Evolutionary conservation across 768 basidiomycete genomes (phyloP).

Genomic region (Russula emetica): DNA sequence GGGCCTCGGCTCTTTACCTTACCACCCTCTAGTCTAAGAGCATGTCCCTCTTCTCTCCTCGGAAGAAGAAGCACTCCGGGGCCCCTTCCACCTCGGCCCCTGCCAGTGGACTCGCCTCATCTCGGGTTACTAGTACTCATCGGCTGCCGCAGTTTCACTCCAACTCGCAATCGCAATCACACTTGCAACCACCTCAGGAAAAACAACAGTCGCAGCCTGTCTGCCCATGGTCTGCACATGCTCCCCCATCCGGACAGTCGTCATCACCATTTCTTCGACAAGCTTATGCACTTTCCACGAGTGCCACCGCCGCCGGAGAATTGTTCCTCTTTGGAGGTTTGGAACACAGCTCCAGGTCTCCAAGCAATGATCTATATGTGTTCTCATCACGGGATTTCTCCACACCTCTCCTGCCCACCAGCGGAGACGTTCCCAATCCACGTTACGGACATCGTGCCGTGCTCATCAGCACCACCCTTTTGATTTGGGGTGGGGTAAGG

Average conservation of each 20-base stretch:
- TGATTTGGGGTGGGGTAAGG: conserved; percentile 92
- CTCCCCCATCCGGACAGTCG: conserved; percentile 30
- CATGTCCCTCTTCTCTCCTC: too few relatives aligned
- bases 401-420: conserved; percentile 78
- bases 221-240: too few relatives aligned
- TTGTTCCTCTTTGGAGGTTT: conserved; percentile 96
- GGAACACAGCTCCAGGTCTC: conserved; percentile 63
- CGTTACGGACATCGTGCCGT: conserved; percentile 92
- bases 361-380: conserved; percentile 88
- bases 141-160: too few relatives aligned
- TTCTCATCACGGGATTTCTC: conserved; percentile 75
- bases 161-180: too few relatives aligned
- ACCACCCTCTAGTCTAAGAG: too few relatives aligned
- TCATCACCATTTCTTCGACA: conserved; percentile 93
- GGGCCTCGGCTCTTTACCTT: too few relatives aligned
- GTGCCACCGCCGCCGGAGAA: conserved; percentile 72
- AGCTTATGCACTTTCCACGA: conserved; percentile 83
- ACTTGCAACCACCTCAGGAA: too few relatives aligned
- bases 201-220: too few relatives aligned
- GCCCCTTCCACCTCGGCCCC: conserved; percentile 33
- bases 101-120: too few relatives aligned
- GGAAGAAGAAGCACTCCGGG: too few relatives aligned
- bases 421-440: conserved; percentile 80
- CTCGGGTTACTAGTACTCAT: too few relatives aligned
- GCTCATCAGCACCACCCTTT: conserved; percentile 88